A percentile compares a stretch with the other conserved stretches of the same genome.
Evolutionary conservation across 768 basidiomycete genomes (phyloP).

Genomic region (Hygrocybe coccinea): DNA sequence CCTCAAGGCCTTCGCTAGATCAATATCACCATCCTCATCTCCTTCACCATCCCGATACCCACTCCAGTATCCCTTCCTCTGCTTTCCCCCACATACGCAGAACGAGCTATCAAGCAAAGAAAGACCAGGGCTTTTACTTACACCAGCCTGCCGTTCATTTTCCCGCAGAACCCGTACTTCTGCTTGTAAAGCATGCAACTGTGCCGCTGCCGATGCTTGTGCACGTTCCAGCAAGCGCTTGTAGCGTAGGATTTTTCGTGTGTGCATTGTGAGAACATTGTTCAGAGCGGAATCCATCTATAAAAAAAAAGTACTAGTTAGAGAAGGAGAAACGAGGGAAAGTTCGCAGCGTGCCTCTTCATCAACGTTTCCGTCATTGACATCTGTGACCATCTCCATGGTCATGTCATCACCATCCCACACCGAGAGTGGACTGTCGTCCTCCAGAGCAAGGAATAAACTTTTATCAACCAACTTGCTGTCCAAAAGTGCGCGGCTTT

Average conservation of each 20-base stretch:
- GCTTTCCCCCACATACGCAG: slow-evolving; percentile 58
- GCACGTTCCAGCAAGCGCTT: slow-evolving; percentile 77
- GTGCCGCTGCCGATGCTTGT: slow-evolving; percentile 73
- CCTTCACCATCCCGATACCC: slow-evolving; percentile 51
- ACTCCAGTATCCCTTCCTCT: slow-evolving; percentile 65
- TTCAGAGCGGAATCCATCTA: slow-evolving; percentile 40
- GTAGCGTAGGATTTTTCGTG: slow-evolving; percentile 62
- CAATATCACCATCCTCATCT: slow-evolving; percentile 39
- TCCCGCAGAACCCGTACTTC: slow-evolving; percentile 64
- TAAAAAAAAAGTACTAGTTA: not conserved
- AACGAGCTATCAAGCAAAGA: slow-evolving; percentile 25
- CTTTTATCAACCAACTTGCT: not conserved
- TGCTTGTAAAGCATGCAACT: slow-evolving; percentile 81
- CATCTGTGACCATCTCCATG: slow-evolving; percentile 69
- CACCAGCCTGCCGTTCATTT: slow-evolving; percentile 27
- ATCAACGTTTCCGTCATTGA: slow-evolving; percentile 55
- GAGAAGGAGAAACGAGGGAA: slow-evolving; percentile 5
- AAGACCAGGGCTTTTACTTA: slow-evolving; percentile 2
- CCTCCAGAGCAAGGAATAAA: not conserved
- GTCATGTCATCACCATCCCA: slow-evolving; percentile 43
- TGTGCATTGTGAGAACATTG: slow-evolving; percentile 39
- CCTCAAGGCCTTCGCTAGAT: slow-evolving; percentile 43
- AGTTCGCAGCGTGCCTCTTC: slow-evolving; percentile 51
- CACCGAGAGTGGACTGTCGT: slow-evolving; percentile 2
- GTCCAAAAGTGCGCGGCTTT: slow-evolving; percentile 5